Evolutionary conservation across 306 rosid genomes (phyloP), one percentile per base, ranked within the genome.

Genomic region (Mimosa bimucronata): DNA sequence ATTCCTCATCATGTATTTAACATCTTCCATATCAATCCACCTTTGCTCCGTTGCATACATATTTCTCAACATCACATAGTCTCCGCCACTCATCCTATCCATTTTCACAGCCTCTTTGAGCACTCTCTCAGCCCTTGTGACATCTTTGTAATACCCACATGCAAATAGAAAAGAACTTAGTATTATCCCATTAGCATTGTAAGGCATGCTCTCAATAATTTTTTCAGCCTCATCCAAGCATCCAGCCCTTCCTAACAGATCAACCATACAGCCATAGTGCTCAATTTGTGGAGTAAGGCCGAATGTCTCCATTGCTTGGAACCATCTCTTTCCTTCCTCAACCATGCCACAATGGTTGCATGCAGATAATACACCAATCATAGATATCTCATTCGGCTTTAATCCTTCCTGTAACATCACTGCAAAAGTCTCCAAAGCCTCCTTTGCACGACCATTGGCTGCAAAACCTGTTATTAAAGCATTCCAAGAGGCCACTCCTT

Each of bases 391-490:
- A 55, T 91, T 81, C 0, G 92, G 97, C 61, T 79, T 69, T 76
- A 67, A 55, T 4, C 89, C 86, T 53, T 80, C 73, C 2, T 2
- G 67, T 44, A 69, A 85, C 97, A 89, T 91, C 71, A 69, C 70
- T 5, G 7, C 58, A 83, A 93, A 89, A 6, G 85, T 48, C 78
- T 87, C 85, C 84, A 91, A 62, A 9, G 94, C 94, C 79, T 88
- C 91, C 85, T 83, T 75, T 1, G 88, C 94, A 81, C 77, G 5
- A 40, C 94, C 97, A 70, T 92, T 92, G 74, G 90, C 78, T 21
- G 97, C 97, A 66, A 85, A 87, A 44, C 97, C 94, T 65, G 88
- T 84, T 76, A 93, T 91, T 84, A 91, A 57, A 48, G 97, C 97
- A 89, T 93, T 93, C 97, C 94, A 93, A 8, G 90, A 79, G 85